phyloP scores from a whole-genome alignment of 371 early-diverging fungal species.

The Nematocida sp. region DNA sequence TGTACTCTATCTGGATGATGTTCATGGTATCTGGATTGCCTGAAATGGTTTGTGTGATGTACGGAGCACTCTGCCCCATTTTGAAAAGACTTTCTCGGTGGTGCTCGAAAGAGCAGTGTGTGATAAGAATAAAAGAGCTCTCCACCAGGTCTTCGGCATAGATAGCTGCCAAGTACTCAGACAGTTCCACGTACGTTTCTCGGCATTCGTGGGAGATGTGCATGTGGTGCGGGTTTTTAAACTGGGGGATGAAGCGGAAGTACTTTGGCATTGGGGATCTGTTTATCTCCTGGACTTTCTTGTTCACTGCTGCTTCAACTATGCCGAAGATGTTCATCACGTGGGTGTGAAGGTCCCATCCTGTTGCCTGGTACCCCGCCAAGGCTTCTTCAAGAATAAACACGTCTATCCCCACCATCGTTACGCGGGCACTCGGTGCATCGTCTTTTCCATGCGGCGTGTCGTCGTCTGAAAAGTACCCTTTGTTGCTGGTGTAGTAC shows the following conservation, averaged over 20 bases:
- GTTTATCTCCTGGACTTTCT: not conserved
- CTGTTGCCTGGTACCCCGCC: too few species aligned
- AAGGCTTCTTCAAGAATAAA: too few species aligned
- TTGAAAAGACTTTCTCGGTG: not conserved
- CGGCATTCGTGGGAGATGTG: too few species aligned
- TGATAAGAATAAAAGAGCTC: conserved; percentile 24
- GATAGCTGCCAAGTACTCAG: conserved; percentile 2
- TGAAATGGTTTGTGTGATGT: not conserved
- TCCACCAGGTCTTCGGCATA: not conserved
- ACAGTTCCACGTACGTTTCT: not conserved
- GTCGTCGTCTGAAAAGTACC: too few species aligned
- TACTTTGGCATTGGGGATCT: too few species aligned
- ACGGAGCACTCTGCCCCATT: not conserved
- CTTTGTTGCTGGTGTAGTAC: too few species aligned
- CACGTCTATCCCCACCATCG: too few species aligned
- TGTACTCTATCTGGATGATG: not conserved
- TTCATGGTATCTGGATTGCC: not conserved
- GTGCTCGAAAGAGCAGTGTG: not conserved
- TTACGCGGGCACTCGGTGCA: too few species aligned
- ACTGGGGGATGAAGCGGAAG: too few species aligned
- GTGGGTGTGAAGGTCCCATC: not conserved
- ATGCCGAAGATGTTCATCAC: not conserved
- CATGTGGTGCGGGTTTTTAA: too few species aligned
- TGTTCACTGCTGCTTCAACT: not conserved
- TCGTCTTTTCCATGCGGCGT: too few species aligned